Base-by-base conservation (phyloP, 768 basidiomycete species). In the Lactifluus rugatus region DNA sequence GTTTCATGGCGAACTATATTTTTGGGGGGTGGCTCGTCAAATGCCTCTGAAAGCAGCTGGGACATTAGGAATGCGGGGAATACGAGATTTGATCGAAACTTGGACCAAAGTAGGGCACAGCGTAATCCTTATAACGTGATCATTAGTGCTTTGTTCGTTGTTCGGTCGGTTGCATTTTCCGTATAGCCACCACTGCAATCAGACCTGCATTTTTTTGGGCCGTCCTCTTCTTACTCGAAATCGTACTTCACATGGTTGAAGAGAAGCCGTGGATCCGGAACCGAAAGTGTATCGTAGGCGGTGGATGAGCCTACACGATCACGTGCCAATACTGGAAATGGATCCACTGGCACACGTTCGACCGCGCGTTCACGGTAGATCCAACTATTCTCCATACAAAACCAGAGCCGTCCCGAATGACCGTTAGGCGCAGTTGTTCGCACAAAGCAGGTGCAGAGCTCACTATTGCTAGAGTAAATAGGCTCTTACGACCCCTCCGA, bases 401-500 rank as follows among this genome's bases (percentile, higher is more conserved):
- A 10, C 42, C 2, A 16, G 16, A 28, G 6, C 5, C 19, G 32
- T 17, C 16, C 41, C 19, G 14, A 14, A 58, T 58, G 57, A n/a
- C 39, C 19, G 17, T 19, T 36, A 47, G 23, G 52, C 28, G 47
- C 11, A 26, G 13, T 42, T 36, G 10, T 10, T 52, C 13, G 23
- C 5, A 44, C 21, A 28, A 21, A 5, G 5, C 52, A 17, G 25
- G 28, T 32, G 42, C 55, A 48, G 46, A 70, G 21, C 68, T 78
- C 45, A 72, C 75, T 1, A 70, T 71, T 7, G 69, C 75, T 23
- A 71, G 74, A 23, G 71, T 78, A 59, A 73, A 72, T 54, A 75
- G 79, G 45, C 68, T 79, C 11, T 68, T 80, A 21, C 70, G 79
- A 32, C 76, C 79, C 21, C 72, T 81, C 34, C 74, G 75, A 48